phyloP scores from a whole-genome alignment of 176 grass and related monocot genomes.

The Zizania latifolia region DNA sequence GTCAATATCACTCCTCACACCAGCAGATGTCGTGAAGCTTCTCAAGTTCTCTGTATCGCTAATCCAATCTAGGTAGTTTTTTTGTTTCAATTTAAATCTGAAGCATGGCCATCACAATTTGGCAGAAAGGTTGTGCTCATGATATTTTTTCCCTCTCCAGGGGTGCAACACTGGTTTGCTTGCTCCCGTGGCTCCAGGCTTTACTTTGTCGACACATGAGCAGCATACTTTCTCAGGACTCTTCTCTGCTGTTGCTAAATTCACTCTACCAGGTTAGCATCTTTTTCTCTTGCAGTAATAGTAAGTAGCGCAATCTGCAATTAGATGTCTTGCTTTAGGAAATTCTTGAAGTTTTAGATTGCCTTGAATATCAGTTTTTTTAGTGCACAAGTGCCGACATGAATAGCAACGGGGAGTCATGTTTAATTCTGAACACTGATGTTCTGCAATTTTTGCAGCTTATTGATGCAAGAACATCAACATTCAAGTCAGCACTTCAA shows the following conservation, averaged over 20 bases:
- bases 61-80: conserved; percentile 62
- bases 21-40: conserved; percentile 71
- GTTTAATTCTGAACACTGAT: conserved; percentile 1
- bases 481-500: conserved; percentile 62
- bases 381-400: neutral
- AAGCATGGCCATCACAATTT: neutral
- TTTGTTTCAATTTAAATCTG: neutral
- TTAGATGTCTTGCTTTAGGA: neutral
- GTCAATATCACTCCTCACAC: conserved; percentile 68
- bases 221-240: conserved; percentile 77
- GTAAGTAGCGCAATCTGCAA: neutral
- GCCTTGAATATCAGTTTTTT: neutral
- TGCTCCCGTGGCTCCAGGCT: conserved; percentile 74
- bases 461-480: conserved; percentile 85
- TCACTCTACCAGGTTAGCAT: conserved; percentile 68
- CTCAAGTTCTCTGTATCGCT: conserved; percentile 64
- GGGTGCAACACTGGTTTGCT: conserved; percentile 57
- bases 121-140: no score
- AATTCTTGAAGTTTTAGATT: neutral
- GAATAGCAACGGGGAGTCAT: neutral
- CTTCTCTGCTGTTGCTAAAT: conserved; percentile 65
- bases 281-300: neutral
- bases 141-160: conserved; percentile 27
- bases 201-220: conserved; percentile 70
- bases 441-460: conserved; percentile 41